phyloP scores from a whole-genome alignment of 164 flowering plant species.

The Dillenia turbinata region DNA sequence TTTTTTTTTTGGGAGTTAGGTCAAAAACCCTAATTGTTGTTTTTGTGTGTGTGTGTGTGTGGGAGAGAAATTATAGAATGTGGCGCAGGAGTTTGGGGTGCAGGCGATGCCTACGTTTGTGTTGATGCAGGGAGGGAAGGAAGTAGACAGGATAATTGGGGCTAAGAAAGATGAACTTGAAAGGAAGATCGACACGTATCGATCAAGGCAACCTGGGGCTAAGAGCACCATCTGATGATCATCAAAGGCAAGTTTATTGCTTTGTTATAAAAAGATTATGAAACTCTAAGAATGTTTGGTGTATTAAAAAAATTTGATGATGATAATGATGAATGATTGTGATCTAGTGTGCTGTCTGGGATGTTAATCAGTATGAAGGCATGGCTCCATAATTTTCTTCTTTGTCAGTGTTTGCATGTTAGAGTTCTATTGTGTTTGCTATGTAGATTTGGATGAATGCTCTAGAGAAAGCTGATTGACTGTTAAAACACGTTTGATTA shows the following conservation, averaged over 20 bases:
- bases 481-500: too few relatives aligned
- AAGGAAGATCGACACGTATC: constrained; percentile 28
- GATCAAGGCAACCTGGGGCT: constrained; percentile 17
- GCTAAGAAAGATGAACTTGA: constrained; percentile 71
- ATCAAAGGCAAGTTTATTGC: neutral
- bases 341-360: too few relatives aligned
- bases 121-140: constrained; percentile 65
- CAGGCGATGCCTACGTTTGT: constrained; percentile 86
- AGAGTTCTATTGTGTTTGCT: too few relatives aligned
- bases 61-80: constrained; percentile 30
- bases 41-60: neutral
- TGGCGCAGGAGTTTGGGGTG: constrained; percentile 55
- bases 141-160: constrained; percentile 66
- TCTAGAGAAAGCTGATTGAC: too few relatives aligned
- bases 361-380: too few relatives aligned
- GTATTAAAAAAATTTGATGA: too few relatives aligned
- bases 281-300: too few relatives aligned
- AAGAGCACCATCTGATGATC: neutral
- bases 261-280: too few relatives aligned
- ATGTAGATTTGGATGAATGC: too few relatives aligned
- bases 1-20: neutral
- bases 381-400: too few relatives aligned
- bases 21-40: neutral
- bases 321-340: too few relatives aligned
- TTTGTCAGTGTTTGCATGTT: too few relatives aligned